Evolutionary conservation across 78 protist species (phyloP), one percentile per base, ranked within the genome.

Genomic region (Acrasis kona): DNA sequence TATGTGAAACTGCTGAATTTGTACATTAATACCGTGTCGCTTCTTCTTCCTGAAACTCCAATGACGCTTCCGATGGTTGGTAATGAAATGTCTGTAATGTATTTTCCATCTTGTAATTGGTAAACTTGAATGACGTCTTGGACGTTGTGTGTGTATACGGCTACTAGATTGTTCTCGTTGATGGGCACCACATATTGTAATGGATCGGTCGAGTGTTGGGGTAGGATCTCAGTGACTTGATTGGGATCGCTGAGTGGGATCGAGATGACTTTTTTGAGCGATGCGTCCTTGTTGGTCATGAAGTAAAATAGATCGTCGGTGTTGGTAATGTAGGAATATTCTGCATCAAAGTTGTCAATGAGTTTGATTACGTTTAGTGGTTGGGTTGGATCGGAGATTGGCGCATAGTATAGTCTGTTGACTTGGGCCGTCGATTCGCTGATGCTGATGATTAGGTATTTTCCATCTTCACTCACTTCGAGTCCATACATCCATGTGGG

Each of bases 241-340:
- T 72, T 10, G 6, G 77, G 39, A 19, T 76, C 31, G 58, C 27
- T 10, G 70, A 82, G 7, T 40, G 79, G 85, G 28, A 86, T 3
- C 5, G 67, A 27, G 7, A 91, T 67, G 27, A 91, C 3, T 79
- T 73, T 83, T 69, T 83, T 41, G 12, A 41, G 50, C 7, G 88
- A 90, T 7, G 95, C 92, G 8, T 82, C 19, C 42, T 80, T 41
- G 67, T 91, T 91, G 29, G 93, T 84, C 67, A 6, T 34, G 72
- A 93, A 87, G 69, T 27, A 78, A 57, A 88, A 79, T n/a, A 0
- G 4, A 6, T 57, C 29, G 2, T 80, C 95, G n/a, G 58, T 42
- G 66, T 87, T 90, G 41, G 70, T n/a, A n/a, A 93, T 29, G 72
- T 84, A 91, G 32, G n/a, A 31, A 72, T 89, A 93, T 39, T 73